Conservation (phyloP, 495 filamentous ascomycete genomes). For the Extremus antarcticus region DNA sequence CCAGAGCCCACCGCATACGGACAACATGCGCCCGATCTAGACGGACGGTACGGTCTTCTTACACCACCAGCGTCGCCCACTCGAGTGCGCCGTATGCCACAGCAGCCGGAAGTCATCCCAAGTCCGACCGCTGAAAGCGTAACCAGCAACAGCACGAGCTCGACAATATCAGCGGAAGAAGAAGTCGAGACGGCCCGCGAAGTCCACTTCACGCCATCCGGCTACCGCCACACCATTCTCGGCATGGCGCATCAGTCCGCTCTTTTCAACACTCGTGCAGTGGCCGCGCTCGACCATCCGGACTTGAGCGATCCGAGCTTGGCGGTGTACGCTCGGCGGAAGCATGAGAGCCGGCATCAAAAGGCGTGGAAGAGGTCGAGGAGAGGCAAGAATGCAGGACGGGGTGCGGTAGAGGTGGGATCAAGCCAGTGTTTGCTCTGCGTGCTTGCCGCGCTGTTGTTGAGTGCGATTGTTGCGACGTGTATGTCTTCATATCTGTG, state of each 20-base stretch:
- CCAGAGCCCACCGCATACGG: not conserved
- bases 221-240: slow-evolving; percentile 3
- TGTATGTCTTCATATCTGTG: slow-evolving; percentile 7
- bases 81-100: not conserved
- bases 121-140: slow-evolving; percentile 1
- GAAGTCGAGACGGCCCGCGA: not conserved
- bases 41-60: not conserved
- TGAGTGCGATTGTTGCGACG: slow-evolving; percentile 11
- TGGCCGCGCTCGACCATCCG: slow-evolving; percentile 14
- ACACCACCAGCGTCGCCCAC: not conserved
- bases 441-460: slow-evolving; percentile 5
- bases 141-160: not conserved
- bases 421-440: slow-evolving; percentile 7
- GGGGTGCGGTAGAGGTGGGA: not conserved
- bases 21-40: not conserved
- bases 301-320: slow-evolving; percentile 18
- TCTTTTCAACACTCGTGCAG: slow-evolving; percentile 15
- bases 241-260: slow-evolving; percentile 9
- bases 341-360: slow-evolving; percentile 6
- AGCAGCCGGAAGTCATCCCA: not conserved
- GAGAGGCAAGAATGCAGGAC: slow-evolving; percentile 9
- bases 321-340: slow-evolving; percentile 5
- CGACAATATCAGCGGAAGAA: not conserved
- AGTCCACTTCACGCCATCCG: slow-evolving; percentile 10
- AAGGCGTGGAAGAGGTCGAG: slow-evolving; percentile 14